Conservation (phyloP, 192 early-diverging fungal genomes). For the Mortierella claussenii region DNA sequence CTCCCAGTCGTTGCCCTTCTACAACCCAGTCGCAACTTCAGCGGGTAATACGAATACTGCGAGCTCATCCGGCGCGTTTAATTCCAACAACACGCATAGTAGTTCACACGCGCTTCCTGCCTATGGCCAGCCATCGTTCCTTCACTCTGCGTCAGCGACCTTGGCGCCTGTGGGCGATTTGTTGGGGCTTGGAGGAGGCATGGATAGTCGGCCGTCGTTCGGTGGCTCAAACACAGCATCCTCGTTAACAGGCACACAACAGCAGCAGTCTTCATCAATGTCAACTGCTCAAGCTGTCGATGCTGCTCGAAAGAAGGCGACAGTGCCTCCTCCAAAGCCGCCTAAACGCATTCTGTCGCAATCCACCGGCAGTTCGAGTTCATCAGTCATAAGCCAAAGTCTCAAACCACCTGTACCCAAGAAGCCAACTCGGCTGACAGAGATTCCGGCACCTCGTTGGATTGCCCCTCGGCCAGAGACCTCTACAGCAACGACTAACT, state of each 20-base stretch:
- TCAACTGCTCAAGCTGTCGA: background rate
- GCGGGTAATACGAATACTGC: background rate
- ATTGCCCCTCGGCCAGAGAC: conserved; percentile 35
- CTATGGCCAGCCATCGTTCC: conserved; percentile 26
- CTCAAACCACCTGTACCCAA: conserved; percentile 45
- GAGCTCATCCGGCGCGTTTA: conserved; percentile 22
- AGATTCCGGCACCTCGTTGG: conserved; percentile 27
- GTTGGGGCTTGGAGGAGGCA: conserved; percentile 34
- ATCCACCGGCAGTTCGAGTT: conserved; percentile 52
- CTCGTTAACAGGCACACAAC: background rate
- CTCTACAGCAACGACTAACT: background rate
- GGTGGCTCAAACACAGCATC: background rate
- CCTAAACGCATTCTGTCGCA: conserved; percentile 45
- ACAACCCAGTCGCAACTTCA: background rate
- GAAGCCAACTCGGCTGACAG: conserved; percentile 30
- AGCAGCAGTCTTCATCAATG: background rate
- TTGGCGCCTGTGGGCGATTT: conserved; percentile 38
- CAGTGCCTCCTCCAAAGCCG: conserved; percentile 36
- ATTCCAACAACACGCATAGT: conserved; percentile 1
- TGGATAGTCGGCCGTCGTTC: conserved; percentile 20
- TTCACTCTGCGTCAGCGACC: conserved; percentile 6
- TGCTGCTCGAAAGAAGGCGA: conserved; percentile 12
- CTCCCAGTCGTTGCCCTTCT: conserved; percentile 19
- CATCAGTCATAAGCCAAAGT: conserved; percentile 33
- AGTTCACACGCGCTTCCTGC: conserved; percentile 3